These are phyloP conservation scores for Saccharomycopsis javanensis DNA, from an alignment of 805 yeast species.

Conservation along the genomic window DNA sequence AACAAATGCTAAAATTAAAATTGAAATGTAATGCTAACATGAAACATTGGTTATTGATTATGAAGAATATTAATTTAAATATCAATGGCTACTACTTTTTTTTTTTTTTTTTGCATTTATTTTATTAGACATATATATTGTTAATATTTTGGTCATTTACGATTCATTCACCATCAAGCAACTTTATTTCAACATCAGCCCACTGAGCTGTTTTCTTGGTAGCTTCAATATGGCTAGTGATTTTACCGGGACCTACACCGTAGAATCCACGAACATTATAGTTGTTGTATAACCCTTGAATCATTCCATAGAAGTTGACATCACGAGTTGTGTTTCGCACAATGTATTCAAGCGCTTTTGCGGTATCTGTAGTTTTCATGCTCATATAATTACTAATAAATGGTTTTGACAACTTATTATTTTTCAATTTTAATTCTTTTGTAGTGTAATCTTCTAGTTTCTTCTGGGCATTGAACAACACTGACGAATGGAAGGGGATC, in stretches of 20 bases:
- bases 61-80: too few relatives aligned
- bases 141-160: too few relatives aligned
- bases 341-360: constrained; percentile 7
- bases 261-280: constrained; percentile 7
- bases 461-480: constrained; percentile 5
- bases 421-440: neutral
- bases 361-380: neutral
- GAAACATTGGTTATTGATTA: too few relatives aligned
- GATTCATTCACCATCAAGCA: neutral
- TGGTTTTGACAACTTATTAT: constrained; percentile 3
- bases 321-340: constrained; percentile 12
- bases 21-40: too few relatives aligned
- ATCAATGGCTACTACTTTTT: too few relatives aligned
- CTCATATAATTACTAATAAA: constrained; percentile 10
- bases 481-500: constrained; percentile 15
- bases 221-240: constrained; percentile 7
- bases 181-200: neutral
- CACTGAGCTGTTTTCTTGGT: neutral
- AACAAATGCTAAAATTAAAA: too few relatives aligned
- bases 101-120: too few relatives aligned
- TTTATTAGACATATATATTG: too few relatives aligned
- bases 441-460: constrained; percentile 6
- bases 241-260: constrained; percentile 15
- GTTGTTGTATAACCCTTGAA: constrained; percentile 3
- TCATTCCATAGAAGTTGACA: constrained; percentile 16